Conservation (phyloP, 306 rosid species). For the Adenanthera pavonina region DNA sequence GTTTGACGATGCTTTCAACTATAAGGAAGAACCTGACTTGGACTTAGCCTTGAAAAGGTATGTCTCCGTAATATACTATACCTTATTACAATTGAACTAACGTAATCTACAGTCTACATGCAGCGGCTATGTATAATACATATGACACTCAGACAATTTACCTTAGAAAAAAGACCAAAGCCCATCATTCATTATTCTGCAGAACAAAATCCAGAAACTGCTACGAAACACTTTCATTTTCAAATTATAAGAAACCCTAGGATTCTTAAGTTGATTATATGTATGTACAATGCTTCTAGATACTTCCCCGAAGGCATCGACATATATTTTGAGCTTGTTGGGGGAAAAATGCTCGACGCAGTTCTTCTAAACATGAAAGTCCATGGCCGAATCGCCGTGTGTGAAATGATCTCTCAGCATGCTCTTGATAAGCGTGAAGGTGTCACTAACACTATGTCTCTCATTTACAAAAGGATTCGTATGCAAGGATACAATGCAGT, state of each 20-base stretch:
- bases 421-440: slow-evolving; percentile 17
- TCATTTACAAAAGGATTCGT: neutral
- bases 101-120: too few species aligned
- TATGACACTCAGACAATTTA: too few species aligned
- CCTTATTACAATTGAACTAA: too few species aligned
- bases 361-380: slow-evolving; percentile 22
- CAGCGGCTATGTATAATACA: too few species aligned
- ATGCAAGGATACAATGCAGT: slow-evolving; percentile 25
- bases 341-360: slow-evolving; percentile 24
- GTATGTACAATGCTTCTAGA: neutral
- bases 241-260: too few species aligned
- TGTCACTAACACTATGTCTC: neutral
- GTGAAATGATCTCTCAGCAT: slow-evolving; percentile 32
- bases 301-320: slow-evolving; percentile 29
- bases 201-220: too few species aligned
- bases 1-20: slow-evolving; percentile 32
- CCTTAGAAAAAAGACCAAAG: neutral
- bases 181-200: neutral
- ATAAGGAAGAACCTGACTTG: slow-evolving; percentile 25
- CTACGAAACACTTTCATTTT: too few species aligned
- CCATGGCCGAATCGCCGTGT: slow-evolving; percentile 20
- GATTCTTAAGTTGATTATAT: neutral
- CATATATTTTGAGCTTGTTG: slow-evolving; percentile 29
- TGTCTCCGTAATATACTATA: neutral
- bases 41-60: slow-evolving; percentile 30